Percentiles rank a stretch among this genome's conserved stretches.
phyloP scores from a whole-genome alignment of 352 stramenopile genomes.

The Pythium biforme region DNA sequence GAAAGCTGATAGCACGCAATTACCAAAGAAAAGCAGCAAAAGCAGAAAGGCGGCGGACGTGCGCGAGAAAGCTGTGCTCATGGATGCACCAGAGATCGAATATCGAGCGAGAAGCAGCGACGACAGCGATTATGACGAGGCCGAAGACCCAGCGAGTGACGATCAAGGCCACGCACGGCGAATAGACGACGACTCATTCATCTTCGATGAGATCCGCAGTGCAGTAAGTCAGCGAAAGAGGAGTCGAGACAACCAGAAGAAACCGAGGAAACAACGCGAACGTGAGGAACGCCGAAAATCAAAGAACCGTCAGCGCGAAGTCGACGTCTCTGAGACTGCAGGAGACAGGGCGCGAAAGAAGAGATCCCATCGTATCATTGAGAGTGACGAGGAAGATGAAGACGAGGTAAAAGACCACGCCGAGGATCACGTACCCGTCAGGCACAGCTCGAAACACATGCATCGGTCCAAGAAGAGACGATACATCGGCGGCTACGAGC shows the following conservation, averaged over 20 bases:
- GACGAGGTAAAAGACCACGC: slow-evolving; percentile 6
- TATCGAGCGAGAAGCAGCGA: slow-evolving; percentile 16
- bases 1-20: neutral
- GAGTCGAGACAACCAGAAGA: neutral
- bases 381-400: slow-evolving; percentile 37
- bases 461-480: slow-evolving; percentile 27
- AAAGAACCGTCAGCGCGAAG: neutral
- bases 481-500: slow-evolving; percentile 76
- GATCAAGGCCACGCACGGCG: neutral
- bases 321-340: neutral
- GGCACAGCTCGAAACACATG: neutral
- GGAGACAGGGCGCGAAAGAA: slow-evolving; percentile 21
- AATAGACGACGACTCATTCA: slow-evolving; percentile 23
- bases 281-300: neutral
- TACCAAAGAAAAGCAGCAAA: slow-evolving; percentile 12
- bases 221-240: neutral
- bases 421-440: neutral
- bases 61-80: slow-evolving; percentile 7
- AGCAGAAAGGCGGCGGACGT: slow-evolving; percentile 20
- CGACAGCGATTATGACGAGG: slow-evolving; percentile 33
- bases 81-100: slow-evolving; percentile 27
- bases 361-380: slow-evolving; percentile 34
- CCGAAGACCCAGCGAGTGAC: slow-evolving; percentile 1
- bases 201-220: slow-evolving; percentile 11
- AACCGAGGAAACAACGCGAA: neutral